phyloP scores from a whole-genome alignment of 2,329 filamentous ascomycete species.

The Microdochium trichocladiopsis region DNA sequence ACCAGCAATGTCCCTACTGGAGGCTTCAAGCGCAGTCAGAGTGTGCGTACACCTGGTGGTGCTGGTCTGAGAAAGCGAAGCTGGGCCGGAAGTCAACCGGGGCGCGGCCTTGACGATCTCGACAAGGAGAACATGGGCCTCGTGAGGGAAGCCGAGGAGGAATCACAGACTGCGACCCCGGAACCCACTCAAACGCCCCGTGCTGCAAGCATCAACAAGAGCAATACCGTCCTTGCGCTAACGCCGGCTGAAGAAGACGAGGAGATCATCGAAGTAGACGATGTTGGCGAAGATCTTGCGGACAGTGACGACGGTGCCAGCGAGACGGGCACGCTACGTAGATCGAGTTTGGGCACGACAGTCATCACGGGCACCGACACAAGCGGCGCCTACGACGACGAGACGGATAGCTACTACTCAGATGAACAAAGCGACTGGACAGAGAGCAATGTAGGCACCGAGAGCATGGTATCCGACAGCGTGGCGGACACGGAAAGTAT shows the following conservation, averaged over 20 bases:
- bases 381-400: conserved; percentile 19
- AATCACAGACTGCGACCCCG: conserved; percentile 24
- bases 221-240: background rate
- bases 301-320: conserved; percentile 30
- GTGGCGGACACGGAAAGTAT: conserved; percentile 20
- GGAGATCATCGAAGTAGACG: conserved; percentile 2
- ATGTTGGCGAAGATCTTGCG: conserved; percentile 21
- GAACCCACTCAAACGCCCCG: background rate
- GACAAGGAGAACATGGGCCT: conserved; percentile 55
- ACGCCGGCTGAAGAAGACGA: conserved; percentile 19
- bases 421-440: conserved; percentile 41
- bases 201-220: background rate
- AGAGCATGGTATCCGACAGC: conserved; percentile 14
- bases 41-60: conserved; percentile 56
- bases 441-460: conserved; percentile 29
- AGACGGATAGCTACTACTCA: conserved; percentile 25
- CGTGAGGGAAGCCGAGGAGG: conserved; percentile 58
- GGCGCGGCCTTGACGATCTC: conserved; percentile 42
- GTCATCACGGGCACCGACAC: conserved; percentile 28
- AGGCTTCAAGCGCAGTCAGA: conserved; percentile 70
- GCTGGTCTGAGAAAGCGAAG: conserved; percentile 57
- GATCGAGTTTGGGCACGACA: conserved; percentile 40
- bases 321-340: conserved; percentile 42
- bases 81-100: conserved; percentile 45
- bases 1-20: conserved; percentile 62